phyloP scores from a whole-genome alignment of 2,329 filamentous ascomycete species.

The Elsinoe australis region DNA sequence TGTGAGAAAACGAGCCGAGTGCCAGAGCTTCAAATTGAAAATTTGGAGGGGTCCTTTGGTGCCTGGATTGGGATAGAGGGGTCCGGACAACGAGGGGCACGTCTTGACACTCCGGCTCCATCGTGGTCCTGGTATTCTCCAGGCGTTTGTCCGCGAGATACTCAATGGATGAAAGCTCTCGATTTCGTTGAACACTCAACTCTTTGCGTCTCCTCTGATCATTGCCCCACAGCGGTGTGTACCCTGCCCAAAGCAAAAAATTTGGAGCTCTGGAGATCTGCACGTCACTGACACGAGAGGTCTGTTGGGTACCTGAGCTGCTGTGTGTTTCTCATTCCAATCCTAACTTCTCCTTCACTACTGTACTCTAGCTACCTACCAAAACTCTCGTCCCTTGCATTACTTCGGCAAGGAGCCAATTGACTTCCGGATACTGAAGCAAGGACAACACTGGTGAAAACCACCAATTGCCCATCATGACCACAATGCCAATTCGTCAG shows the following conservation, averaged over 20 bases:
- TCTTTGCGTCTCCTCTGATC: slow-evolving; percentile 11
- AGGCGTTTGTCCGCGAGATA: not conserved
- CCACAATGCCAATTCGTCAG: slow-evolving; percentile 21
- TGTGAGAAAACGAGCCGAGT: not conserved
- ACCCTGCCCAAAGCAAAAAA: slow-evolving; percentile 12
- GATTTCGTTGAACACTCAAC: slow-evolving; percentile 14
- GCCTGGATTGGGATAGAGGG: slow-evolving; percentile 16
- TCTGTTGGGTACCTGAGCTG: slow-evolving; percentile 8
- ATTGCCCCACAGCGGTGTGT: slow-evolving; percentile 12
- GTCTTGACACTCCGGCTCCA: not conserved
- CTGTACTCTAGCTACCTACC: too few relatives aligned
- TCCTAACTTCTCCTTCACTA: not conserved
- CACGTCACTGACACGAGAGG: slow-evolving; percentile 12
- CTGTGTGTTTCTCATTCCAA: not conserved
- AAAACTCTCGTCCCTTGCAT: slow-evolving; percentile 6
- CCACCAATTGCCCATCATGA: slow-evolving; percentile 18
- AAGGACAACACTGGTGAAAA: slow-evolving; percentile 2
- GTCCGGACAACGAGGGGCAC: slow-evolving; percentile 10
- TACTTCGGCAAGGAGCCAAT: not conserved
- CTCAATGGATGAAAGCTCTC: not conserved
- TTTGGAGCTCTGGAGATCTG: slow-evolving; percentile 5
- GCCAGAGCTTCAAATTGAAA: slow-evolving; percentile 12
- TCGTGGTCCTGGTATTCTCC: not conserved
- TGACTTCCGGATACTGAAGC: not conserved
- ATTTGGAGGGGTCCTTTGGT: slow-evolving; percentile 9